Evolutionary conservation across 2,329 filamentous ascomycete species (phyloP).

Genomic region (Triangularia setosa): DNA sequence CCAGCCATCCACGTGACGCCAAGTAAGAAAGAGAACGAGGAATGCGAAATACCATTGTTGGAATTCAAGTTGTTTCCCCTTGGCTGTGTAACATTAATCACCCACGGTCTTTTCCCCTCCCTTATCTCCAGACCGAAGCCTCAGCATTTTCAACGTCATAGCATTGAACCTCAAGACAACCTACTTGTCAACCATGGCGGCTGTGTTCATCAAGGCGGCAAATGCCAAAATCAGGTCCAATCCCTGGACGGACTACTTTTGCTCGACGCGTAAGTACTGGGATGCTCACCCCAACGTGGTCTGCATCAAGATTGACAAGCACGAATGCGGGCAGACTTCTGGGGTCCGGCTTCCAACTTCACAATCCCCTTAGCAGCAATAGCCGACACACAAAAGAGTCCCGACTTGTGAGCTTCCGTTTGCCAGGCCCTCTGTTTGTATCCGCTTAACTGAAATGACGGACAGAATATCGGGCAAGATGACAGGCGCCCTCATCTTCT

Average conservation of each 20-base stretch:
- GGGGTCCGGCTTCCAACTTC: constrained; percentile 82
- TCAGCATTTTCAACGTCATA: background rate
- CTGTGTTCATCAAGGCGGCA: constrained; percentile 69
- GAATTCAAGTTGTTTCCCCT: background rate
- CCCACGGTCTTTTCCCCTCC: background rate
- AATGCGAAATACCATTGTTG: background rate
- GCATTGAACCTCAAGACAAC: background rate
- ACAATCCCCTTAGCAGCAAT: constrained; percentile 78
- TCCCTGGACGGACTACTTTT: constrained; percentile 72
- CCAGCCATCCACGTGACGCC: background rate
- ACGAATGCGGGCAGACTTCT: constrained; percentile 61
- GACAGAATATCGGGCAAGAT: constrained; percentile 65
- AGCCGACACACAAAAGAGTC: constrained; percentile 78
- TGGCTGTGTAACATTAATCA: background rate
- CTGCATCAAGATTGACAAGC: background rate
- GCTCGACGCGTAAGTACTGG: constrained; percentile 81
- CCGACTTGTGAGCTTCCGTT: constrained; percentile 64
- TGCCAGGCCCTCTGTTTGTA: background rate
- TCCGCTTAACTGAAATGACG: background rate
- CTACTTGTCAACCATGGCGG: constrained; percentile 36
- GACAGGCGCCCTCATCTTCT: constrained; percentile 62
- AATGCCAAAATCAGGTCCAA: constrained; percentile 84
- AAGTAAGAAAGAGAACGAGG: background rate
- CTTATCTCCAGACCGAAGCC: background rate
- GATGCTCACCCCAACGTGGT: too few relatives aligned